Evolutionary conservation across 2,329 filamentous ascomycete species (phyloP), one percentile per base, ranked within the genome.

Genomic region (Pseudopithomyces maydicus): DNA sequence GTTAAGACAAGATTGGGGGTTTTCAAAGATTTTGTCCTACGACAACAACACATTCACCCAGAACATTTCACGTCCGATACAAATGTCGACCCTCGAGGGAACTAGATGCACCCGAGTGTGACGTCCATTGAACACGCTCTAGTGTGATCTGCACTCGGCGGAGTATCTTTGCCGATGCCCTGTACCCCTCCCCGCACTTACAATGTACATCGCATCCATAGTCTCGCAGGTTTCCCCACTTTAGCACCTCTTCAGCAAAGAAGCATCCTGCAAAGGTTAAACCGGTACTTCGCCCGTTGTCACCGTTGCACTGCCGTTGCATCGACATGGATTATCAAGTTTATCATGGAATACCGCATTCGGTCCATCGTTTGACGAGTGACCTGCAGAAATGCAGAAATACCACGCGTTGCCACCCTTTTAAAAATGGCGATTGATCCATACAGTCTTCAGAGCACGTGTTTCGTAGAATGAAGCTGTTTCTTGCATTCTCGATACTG

Each of bases 271-370:
- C 22, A 42, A 29, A 51, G 48, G 38, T 38, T 32, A 42, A 43
- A 26, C 47, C 26, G 23, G 12, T 42, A 51, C 22, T 6, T 43
- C 14, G 20, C 38, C 33, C 48, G 48, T 43, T 51, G 38, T 51
- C 48, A 51, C 48, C 48, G 48, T 51, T 51, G 47, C 47, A 50
- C 36, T 23, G 47, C 47, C 35, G 47, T 50, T 50, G 48, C 48
- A 51, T 51, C 17, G 48, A 39, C 48, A 51, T 43, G 48, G 38
- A 22, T 17, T 12, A n/a, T 42, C 36, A 43, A 17, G 38, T 17
- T 35, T 42, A 51, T 51, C 38, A 51, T 51, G 36, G 38, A 32
- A 51, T 51, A 43, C 48, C 48, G 26, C 38, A 32, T 42, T 43
- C n/a, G 48, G 48, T 6, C 11, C 5, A 12, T 17, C 17, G 6